These are phyloP conservation scores for Viola pubescens DNA, from an alignment of 441 rosid species.

Conservation along the genomic window DNA sequence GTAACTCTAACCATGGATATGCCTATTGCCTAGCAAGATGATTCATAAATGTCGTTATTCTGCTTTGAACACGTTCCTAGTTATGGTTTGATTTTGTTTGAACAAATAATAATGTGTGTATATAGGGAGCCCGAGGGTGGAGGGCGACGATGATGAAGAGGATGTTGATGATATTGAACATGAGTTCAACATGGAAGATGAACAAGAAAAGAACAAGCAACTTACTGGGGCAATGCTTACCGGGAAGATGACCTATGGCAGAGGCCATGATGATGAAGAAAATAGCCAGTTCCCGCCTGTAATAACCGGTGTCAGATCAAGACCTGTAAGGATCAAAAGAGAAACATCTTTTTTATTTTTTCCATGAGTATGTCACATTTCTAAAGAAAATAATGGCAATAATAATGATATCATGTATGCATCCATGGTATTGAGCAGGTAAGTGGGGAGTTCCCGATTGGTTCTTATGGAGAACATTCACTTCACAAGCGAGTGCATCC, in stretches of 20 bases:
- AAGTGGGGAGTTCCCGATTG: slow-evolving; percentile 75
- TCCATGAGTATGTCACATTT: neutral
- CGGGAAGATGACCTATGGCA: slow-evolving; percentile 94
- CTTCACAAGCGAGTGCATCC: slow-evolving; percentile 87
- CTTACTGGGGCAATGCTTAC: slow-evolving; percentile 83
- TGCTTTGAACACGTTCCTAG: neutral
- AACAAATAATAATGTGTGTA: neutral
- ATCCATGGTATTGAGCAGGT: slow-evolving; percentile 28
- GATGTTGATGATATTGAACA: slow-evolving; percentile 93
- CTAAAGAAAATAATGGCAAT: too few species aligned
- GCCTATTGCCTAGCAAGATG: too few species aligned
- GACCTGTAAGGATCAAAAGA: slow-evolving; percentile 44
- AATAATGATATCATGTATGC: too few species aligned
- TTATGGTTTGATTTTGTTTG: neutral
- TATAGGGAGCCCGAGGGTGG: slow-evolving; percentile 84
- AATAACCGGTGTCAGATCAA: slow-evolving; percentile 51
- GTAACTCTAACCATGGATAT: slow-evolving; percentile 19
- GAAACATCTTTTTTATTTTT: neutral
- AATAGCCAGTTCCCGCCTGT: slow-evolving; percentile 59
- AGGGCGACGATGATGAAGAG: slow-evolving; percentile 96
- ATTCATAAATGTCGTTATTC: too few species aligned
- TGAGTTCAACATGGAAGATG: slow-evolving; percentile 85
- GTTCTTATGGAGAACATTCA: slow-evolving; percentile 61
- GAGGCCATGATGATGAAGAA: slow-evolving; percentile 91
- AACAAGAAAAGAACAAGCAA: slow-evolving; percentile 50